Evolutionary conservation across 2,329 filamentous ascomycete genomes (phyloP), one percentile per base, ranked within the genome.

Genomic region (Penicillium sp.): DNA sequence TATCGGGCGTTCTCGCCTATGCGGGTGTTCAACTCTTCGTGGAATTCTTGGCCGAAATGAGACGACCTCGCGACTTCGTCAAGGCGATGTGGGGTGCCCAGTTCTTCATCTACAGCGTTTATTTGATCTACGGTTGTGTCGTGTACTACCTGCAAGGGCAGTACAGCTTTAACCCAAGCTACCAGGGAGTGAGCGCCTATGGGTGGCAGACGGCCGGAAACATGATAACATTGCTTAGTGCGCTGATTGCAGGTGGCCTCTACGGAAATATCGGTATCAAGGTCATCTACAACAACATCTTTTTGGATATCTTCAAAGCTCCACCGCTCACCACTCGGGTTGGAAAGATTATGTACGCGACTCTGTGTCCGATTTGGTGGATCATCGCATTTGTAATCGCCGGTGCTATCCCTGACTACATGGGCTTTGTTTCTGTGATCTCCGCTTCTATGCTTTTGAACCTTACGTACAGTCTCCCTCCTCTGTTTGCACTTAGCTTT

Each of bases 1-100:
- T 78, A 61, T 75, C 79, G 41, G 77, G 73, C 8, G 79, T 83
- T 4, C 80, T 78, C 45, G 75, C 79, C 0, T 83, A 82, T 53
- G 79, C 79, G n/a, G 81, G 81, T 3, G 77, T 78, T 2, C 76
- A 79, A 62, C 66, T 83, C 6, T 83, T 82, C 60, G 73, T 75
- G 27, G 78, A 81, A 46, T 78, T 83, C 55, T 72, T 83, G 67
- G 74, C 80, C 9, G 76, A 79, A 53, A 78, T 78, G 76, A 67
- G 70, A 25, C 67, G 71, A 13, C 75, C 76, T 8, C 67, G 63
- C 47, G 75, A 78, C 52, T 78, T 78, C 59, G 74, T 72, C 68
- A 78, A 78, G 50, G 73, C 66, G 8, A 61, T 78, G 46, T 60
- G 74, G 51, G 63, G 66, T 33, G 75, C 75, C 2, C 66, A 78